Percentiles rank a stretch among this genome's conserved stretches.
These are phyloP conservation scores for Aspergillus quadricinctus DNA, from an alignment of 2,329 filamentous ascomycete species.

Conservation along the genomic window DNA sequence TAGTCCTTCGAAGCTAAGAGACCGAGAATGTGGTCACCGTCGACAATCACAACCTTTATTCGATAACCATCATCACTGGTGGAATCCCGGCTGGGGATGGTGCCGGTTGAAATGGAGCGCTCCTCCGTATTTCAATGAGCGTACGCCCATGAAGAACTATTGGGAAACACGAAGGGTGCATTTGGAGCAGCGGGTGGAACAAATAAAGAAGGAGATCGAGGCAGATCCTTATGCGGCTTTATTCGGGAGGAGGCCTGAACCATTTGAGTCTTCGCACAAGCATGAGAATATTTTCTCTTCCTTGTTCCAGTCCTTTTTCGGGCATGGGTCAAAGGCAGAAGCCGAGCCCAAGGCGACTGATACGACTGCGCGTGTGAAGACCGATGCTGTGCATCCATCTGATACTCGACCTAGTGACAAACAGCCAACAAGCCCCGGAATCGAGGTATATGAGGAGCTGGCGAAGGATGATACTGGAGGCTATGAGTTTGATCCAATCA, in stretches of 20 bases:
- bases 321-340: slow-evolving; percentile 6
- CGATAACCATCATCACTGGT: slow-evolving; percentile 9
- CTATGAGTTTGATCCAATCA: slow-evolving; percentile 41
- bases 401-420: not conserved
- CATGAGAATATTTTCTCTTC: slow-evolving; percentile 24
- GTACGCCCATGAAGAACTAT: slow-evolving; percentile 4
- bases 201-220: slow-evolving; percentile 33
- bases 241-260: slow-evolving; percentile 34
- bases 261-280: slow-evolving; percentile 16
- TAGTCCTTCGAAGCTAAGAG: not conserved
- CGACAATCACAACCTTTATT: slow-evolving; percentile 1
- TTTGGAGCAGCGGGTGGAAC: slow-evolving; percentile 30
- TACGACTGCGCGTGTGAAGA: not conserved
- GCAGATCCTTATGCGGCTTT: slow-evolving; percentile 38
- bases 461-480: not conserved
- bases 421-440: slow-evolving; percentile 1
- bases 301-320: slow-evolving; percentile 28
- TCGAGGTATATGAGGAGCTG: not conserved
- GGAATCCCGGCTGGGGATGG: slow-evolving; percentile 14
- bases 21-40: not conserved
- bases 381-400: slow-evolving; percentile 1
- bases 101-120: not conserved
- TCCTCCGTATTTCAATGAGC: not conserved
- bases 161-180: slow-evolving; percentile 21
- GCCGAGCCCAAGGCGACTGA: not conserved